These are phyloP conservation scores for Colletotrichum cuscutae DNA, from an alignment of 2,329 filamentous ascomycete species.

Conservation along the genomic window DNA sequence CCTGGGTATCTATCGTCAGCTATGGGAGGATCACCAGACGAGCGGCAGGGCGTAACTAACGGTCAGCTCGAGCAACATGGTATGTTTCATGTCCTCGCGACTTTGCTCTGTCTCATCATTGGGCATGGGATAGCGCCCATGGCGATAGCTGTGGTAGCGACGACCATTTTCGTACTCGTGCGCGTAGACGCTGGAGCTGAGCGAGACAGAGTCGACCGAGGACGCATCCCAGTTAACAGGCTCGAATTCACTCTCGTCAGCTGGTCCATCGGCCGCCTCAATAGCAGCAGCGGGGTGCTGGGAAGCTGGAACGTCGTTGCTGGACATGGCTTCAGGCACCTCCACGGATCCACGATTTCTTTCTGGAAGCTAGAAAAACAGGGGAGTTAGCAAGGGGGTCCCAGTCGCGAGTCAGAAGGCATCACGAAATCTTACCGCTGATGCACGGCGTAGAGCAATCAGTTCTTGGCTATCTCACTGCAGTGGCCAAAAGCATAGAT, in stretches of 20 bases:
- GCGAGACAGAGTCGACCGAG: slow-evolving; percentile 45
- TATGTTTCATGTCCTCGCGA: slow-evolving; percentile 57
- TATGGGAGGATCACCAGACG: not conserved
- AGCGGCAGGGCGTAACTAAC: slow-evolving; percentile 37
- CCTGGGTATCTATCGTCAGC: slow-evolving; percentile 35
- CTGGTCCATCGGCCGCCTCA: not conserved
- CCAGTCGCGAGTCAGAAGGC: not conserved
- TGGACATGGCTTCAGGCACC: not conserved
- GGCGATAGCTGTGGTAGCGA: slow-evolving; percentile 55
- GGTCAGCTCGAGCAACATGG: slow-evolving; percentile 55
- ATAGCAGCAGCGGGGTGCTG: not conserved
- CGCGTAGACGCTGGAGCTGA: slow-evolving; percentile 48
- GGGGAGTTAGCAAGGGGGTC: not conserved
- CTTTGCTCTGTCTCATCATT: slow-evolving; percentile 58
- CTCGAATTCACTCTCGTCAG: slow-evolving; percentile 29
- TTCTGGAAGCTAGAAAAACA: not conserved
- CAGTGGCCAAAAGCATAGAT: not conserved
- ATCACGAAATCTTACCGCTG: not conserved
- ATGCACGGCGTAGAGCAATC: not conserved
- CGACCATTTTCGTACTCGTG: slow-evolving; percentile 54
- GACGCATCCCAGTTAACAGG: slow-evolving; percentile 35
- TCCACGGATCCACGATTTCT: not conserved
- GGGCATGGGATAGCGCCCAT: slow-evolving; percentile 57
- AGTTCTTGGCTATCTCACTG: not conserved
- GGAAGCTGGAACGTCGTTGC: not conserved